Evolutionary conservation across 2,329 filamentous ascomycete genomes (phyloP).

Genomic region (Thelonectria blattea): DNA sequence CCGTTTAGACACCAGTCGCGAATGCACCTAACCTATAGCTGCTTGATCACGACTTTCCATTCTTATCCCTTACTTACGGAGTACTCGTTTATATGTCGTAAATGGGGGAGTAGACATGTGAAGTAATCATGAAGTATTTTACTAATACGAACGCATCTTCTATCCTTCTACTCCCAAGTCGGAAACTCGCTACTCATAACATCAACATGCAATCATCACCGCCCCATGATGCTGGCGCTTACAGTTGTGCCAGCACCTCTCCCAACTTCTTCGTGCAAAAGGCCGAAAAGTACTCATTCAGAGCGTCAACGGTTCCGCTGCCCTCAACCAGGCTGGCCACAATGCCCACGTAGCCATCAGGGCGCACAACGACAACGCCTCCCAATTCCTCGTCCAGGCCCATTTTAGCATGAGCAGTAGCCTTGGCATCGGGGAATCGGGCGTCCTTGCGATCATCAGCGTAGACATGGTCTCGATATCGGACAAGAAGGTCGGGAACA

Average conservation of each 20-base stretch:
- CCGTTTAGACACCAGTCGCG: no score
- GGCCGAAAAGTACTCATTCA: slow-evolving; percentile 81
- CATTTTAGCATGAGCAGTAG: slow-evolving; percentile 85
- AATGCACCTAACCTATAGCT: no score
- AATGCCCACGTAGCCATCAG: slow-evolving; percentile 85
- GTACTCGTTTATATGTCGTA: no score
- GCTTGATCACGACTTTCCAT: background rate
- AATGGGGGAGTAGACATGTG: background rate
- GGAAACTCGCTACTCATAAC: slow-evolving; percentile 7
- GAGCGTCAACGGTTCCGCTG: slow-evolving; percentile 76
- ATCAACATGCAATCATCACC: background rate
- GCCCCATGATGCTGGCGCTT: slow-evolving; percentile 8
- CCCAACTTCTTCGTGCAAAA: slow-evolving; percentile 70
- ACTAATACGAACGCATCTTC: background rate
- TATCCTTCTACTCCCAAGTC: background rate
- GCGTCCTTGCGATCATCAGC: slow-evolving; percentile 82
- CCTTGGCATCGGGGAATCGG: slow-evolving; percentile 71
- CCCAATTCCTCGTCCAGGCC: slow-evolving; percentile 76
- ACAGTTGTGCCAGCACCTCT: slow-evolving; percentile 37
- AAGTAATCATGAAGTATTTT: background rate
- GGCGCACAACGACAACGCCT: slow-evolving; percentile 82
- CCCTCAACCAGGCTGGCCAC: slow-evolving; percentile 78
- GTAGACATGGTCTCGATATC: slow-evolving; percentile 84
- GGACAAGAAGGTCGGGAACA: slow-evolving; percentile 71
- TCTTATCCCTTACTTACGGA: no score